Evolutionary conservation across 1,284 basidiomycete genomes (phyloP), one percentile per base, ranked within the genome.

Genomic region (Malassezia brasiliensis): DNA sequence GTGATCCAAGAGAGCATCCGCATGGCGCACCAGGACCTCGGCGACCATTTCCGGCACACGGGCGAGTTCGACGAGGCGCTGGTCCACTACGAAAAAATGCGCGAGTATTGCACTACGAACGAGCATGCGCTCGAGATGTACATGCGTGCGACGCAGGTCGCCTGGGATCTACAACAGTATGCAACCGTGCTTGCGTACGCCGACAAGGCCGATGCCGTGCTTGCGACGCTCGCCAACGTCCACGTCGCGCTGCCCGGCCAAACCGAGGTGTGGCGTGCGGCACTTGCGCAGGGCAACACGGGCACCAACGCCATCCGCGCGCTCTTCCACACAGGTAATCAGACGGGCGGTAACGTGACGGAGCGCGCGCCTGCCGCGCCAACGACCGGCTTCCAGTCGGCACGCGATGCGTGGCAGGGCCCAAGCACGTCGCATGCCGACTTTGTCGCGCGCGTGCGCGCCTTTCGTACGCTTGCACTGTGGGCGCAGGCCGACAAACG

Each of bases 1-100:
- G 84, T 90, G 82, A 90, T 91, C 78, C 90, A 90, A 75, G 90
- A 93, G 79, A 89, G 87, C 78, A 88, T 90, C 65, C 79, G 89
- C 62, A 88, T 90, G 85, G 87, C 82, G 0, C 83, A 91, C 75
- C 80, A 87, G 47, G 88, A 91, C 67, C 78, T 91, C 11, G 89
- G 85, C 25, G 81, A 85, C 56, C 85, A 85, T 73, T 83, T 83
- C 74, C 82, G 83, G 45, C 76, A 81, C 6, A 77, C 80, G 2
- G 88, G 89, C 19, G 85, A 89, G 61, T 81, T 83, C 52, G 73
- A 79, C 14, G 78, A 78, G 14, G 81, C 89, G 7, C 76, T 90
- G 61, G 84, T 85, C 66, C 83, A 87, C 65, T 85, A 85, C 74
- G 84, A 85, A 19, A 89, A 88, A 72, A 85, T 85, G 14, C 80